Percentiles rank a stretch among this genome's conserved stretches.
These are phyloP conservation scores for Coemansia sp. DNA, from an alignment of 192 early-diverging fungal species.

Conservation along the genomic window DNA sequence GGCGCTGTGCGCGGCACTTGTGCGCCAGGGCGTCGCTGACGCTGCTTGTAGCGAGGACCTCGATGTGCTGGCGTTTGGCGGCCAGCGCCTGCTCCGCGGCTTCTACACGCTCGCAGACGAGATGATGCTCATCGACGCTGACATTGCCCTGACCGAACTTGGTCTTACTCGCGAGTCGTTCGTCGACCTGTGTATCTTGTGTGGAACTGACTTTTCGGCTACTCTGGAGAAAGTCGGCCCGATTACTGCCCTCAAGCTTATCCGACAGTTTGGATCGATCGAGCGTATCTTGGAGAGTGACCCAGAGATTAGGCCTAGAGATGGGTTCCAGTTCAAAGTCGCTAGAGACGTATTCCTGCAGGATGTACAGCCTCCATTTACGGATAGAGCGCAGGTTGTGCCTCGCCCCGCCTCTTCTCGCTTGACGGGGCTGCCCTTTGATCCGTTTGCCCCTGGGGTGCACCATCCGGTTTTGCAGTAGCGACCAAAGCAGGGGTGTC, in stretches of 20 bases:
- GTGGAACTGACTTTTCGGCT: constrained; percentile 75
- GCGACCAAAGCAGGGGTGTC: neutral
- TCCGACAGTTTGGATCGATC: constrained; percentile 65
- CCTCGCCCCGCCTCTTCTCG: neutral
- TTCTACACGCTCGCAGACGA: constrained; percentile 19
- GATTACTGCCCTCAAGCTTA: constrained; percentile 62
- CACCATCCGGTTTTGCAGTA: constrained; percentile 4
- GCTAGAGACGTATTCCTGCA: constrained; percentile 51
- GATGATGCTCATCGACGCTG: constrained; percentile 60
- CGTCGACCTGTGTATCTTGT: constrained; percentile 75
- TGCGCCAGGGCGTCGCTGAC: constrained; percentile 53
- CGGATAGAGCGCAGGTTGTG: constrained; percentile 20
- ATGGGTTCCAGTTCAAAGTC: constrained; percentile 40
- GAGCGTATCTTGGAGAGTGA: constrained; percentile 60
- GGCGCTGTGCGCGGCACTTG: constrained; percentile 67
- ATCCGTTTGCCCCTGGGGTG: constrained; percentile 9
- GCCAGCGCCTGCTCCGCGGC: constrained; percentile 32
- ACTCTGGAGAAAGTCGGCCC: constrained; percentile 71
- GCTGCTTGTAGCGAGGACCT: constrained; percentile 67
- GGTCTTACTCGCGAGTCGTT: constrained; percentile 61
- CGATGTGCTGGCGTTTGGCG: constrained; percentile 42
- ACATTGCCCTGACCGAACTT: constrained; percentile 51
- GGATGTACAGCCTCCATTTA: constrained; percentile 14
- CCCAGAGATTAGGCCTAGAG: constrained; percentile 34
- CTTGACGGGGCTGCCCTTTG: neutral